Evolutionary conservation across 768 basidiomycete genomes (phyloP), one percentile per base, ranked within the genome.

Genomic region (Rhizopogon vinicolor): DNA sequence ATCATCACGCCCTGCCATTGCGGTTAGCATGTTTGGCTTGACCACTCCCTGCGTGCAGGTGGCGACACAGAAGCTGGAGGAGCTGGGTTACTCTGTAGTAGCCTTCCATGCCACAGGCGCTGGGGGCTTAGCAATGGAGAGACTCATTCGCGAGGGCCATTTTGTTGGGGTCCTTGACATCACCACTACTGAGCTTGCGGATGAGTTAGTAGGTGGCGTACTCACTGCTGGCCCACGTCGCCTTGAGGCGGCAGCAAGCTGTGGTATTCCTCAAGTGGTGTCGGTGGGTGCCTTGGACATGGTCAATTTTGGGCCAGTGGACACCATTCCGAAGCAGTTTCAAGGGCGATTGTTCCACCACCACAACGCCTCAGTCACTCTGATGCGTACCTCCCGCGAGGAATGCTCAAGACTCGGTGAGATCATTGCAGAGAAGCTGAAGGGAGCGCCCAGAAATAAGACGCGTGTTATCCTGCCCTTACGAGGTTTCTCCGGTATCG

Each of bases 131-230:
- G 52, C 70, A 39, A 72, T 72, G 68, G 71, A 70, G 52, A 44
- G 61, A 33, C 51, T 72, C 31, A 60, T 72, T 14, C 50, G 55
- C 0, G 56, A 71, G 44, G 56, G 61, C 2, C 53, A 61, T 14
- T 62, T 72, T 22, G 54, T 41, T 5, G 69, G 66, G 0, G 68
- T 70, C 9, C 43, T 70, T 25, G 66, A 70, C 46, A 51, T 68
- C 13, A 71, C 65, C n/a, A 72, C 67, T 13, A 72, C 69, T 12
- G 67, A 70, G 55, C 65, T 70, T 13, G 70, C 61, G 13, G 67
- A 70, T 40, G 64, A 72, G 50, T 61, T 68, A 28, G 60, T 69
- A 41, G 68, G 70, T 4, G 68, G 64, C 16, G 61, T 66, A 0
- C 60, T 72, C 12, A 57, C 51, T 16, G 67, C 69, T 2, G 69